Conservation (phyloP, 2,329 filamentous ascomycete species). For the Leptosphaerulina australis region DNA sequence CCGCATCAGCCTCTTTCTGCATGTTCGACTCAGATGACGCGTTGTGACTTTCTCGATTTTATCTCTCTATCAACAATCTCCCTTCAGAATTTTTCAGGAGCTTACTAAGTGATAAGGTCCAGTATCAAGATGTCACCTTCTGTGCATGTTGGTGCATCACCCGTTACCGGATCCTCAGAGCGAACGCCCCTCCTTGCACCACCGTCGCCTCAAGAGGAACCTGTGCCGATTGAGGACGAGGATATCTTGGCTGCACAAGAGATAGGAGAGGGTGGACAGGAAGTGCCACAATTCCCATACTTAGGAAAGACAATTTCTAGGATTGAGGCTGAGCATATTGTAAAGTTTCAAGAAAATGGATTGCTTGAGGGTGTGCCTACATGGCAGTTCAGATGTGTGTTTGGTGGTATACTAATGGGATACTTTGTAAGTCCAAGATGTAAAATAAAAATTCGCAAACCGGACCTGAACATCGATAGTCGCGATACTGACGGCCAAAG, state of each 20-base stretch:
- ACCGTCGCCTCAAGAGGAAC: conserved; percentile 22
- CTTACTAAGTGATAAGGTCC: background rate
- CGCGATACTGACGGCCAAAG: conserved; percentile 45
- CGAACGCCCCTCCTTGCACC: conserved; percentile 42
- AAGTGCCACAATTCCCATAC: conserved; percentile 30
- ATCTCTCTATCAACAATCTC: background rate
- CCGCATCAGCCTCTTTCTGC: background rate
- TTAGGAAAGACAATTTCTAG: conserved; percentile 28
- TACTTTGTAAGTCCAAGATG: conserved; percentile 44
- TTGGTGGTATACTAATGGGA: conserved; percentile 45
- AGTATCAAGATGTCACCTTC: conserved; percentile 6
- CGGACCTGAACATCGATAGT: conserved; percentile 37
- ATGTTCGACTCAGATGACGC: conserved; percentile 11
- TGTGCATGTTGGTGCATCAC: conserved; percentile 2
- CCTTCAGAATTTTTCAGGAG: too few species aligned
- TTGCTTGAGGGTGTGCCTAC: conserved; percentile 42
- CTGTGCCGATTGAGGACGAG: conserved; percentile 32
- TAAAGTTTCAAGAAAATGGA: conserved; percentile 39
- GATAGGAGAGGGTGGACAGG: conserved; percentile 31
- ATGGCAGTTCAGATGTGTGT: conserved; percentile 46
- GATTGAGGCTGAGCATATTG: conserved; percentile 29
- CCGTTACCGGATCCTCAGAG: conserved; percentile 29
- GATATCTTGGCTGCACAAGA: conserved; percentile 29
- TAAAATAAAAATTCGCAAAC: background rate
- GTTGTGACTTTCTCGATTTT: background rate